Base-by-base conservation (phyloP, 2,329 filamentous ascomycete genomes). In the Plenodomus lindquistii region DNA sequence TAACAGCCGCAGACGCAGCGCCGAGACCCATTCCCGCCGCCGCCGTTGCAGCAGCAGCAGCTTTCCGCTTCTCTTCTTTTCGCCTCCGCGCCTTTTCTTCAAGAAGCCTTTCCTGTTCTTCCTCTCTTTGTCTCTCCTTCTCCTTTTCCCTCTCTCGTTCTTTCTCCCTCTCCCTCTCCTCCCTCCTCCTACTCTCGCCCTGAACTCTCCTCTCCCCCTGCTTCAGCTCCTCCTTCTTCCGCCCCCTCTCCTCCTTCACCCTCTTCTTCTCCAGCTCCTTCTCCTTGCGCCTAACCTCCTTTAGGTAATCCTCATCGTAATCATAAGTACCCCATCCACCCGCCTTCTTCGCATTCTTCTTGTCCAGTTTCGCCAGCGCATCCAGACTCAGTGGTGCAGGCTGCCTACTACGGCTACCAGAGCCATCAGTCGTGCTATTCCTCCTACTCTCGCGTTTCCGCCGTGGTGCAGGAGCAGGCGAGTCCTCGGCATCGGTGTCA, bases 301-400 rank as follows among this genome's bases (percentile, higher is more conserved):
- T 67, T 22, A 73, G 44, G 46, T 73, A 73, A 21, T 69, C 63
- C 21, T 69, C 68, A 45, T 74, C 72, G 40, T 72, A 73, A 52
- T 75, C 72, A 44, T 74, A 72, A 9, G 70, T 67, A 18, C 66
- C 66, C 71, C 73, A 77, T 11, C 59, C 60, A 2, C 74, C 74
- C 1, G 62, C 57, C 48, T 76, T 77, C 54, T 83, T 80, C 20
- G 80, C 77, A 69, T 89, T 86, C 44, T 82, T 73, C 41, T 82
- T 78, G 59, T 90, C 81, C 39, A 92, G 71, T 62, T 85, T 83
- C 11, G 85, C 85, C 40, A 92, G 72, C 4, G 86, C 84, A 59
- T 84, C 81, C 51, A 72, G 76, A 70, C 63, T 84, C 61, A 79
- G 58, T 40, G 71, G 67, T 34, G 71, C 71, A 42, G 61, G 57